Percentiles rank a stretch among this genome's conserved stretches.
Conservation (phyloP, 225 moss, liverwort and hornwort genomes). For the Straminergon stramineum region DNA sequence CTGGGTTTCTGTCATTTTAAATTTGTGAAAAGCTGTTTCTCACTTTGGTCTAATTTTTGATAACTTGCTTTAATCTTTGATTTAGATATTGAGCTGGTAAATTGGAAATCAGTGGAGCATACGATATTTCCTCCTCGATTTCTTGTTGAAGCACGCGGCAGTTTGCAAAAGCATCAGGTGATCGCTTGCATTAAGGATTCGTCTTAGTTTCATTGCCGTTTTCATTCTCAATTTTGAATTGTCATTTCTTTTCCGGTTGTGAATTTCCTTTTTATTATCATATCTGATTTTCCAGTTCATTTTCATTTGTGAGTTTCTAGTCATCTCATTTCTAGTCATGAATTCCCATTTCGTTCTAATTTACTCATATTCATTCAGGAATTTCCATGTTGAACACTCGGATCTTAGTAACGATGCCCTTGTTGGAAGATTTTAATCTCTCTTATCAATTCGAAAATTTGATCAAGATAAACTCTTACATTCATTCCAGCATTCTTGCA, state of each 20-base stretch:
- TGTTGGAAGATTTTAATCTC: background rate
- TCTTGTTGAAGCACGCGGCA: slow-evolving; percentile 31
- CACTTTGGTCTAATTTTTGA: background rate
- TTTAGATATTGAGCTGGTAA: slow-evolving; percentile 5
- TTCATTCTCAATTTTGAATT: background rate
- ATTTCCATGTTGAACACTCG: background rate
- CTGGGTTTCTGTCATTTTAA: background rate
- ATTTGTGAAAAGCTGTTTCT: background rate
- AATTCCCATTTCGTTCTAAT: background rate
- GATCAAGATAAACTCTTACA: background rate
- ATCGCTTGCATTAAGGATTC: slow-evolving; percentile 35
- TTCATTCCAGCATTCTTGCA: background rate
- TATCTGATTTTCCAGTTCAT: background rate
- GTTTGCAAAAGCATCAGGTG: slow-evolving; percentile 32
- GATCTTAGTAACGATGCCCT: background rate
- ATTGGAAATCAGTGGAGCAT: slow-evolving; percentile 19
- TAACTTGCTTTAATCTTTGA: background rate
- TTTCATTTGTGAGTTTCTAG: background rate
- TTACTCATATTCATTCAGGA: background rate
- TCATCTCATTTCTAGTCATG: background rate
- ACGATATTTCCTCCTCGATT: slow-evolving; percentile 20
- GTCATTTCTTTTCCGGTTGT: background rate
- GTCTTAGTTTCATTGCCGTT: background rate
- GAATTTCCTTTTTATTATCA: background rate
- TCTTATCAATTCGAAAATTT: background rate